Percentiles rank a stretch among this genome's conserved stretches.
Conservation (phyloP, 139 green algal genomes). For the Chlamydomonas eustigma region DNA sequence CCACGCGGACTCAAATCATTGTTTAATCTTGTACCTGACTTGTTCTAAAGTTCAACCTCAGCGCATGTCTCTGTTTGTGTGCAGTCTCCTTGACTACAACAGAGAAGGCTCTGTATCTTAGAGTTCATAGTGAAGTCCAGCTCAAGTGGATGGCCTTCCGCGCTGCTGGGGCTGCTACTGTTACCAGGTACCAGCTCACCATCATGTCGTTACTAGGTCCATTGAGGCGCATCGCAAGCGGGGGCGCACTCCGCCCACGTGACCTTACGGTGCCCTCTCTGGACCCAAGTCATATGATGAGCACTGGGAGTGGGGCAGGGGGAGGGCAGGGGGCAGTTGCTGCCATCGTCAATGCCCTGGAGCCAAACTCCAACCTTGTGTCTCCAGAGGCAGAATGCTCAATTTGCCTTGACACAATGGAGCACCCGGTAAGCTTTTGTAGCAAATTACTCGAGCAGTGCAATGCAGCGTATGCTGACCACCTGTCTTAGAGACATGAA, state of each 20-base stretch:
- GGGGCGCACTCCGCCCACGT: constrained; percentile 14
- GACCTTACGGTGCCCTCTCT: constrained; percentile 16
- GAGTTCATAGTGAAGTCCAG: constrained; percentile 32
- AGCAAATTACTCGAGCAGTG: too few relatives aligned
- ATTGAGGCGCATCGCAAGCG: constrained; percentile 64
- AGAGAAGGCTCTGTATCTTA: constrained; percentile 50
- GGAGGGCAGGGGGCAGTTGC: too few relatives aligned
- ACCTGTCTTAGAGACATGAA: too few relatives aligned
- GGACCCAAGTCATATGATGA: too few relatives aligned
- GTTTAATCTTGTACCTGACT: too few relatives aligned
- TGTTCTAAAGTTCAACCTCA: too few relatives aligned
- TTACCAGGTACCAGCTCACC: constrained; percentile 54
- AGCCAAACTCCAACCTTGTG: neutral
- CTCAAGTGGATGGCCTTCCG: neutral
- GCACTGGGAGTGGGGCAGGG: too few relatives aligned
- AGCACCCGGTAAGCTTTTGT: constrained; percentile 27
- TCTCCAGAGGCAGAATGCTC: constrained; percentile 44
- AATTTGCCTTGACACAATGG: constrained; percentile 58
- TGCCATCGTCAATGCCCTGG: neutral
- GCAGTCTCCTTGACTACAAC: constrained; percentile 39
- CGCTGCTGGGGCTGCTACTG: constrained; percentile 14
- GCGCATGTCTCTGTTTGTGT: neutral
- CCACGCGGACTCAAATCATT: too few relatives aligned
- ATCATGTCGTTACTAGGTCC: constrained; percentile 71
- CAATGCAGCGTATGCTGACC: too few relatives aligned